phyloP scores from a whole-genome alignment of 208 protist genomes.

The Trichomonas gallinae region DNA sequence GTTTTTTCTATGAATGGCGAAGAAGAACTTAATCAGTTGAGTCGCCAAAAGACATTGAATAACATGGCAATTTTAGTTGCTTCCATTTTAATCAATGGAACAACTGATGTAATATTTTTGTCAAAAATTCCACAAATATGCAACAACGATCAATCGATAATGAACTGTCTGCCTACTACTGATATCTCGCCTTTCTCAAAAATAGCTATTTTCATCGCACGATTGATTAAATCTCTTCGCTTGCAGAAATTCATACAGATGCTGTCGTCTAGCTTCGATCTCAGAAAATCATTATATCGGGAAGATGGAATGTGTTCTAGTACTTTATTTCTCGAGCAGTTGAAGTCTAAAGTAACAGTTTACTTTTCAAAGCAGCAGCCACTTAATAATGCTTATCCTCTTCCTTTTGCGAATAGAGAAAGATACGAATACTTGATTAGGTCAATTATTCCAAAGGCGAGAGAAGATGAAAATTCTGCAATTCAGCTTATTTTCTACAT shows the following conservation, averaged over 20 bases:
- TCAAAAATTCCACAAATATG: not conserved
- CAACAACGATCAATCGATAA: not conserved
- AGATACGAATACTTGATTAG: not conserved
- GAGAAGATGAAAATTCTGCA: not conserved
- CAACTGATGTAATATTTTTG: not conserved
- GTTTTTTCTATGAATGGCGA: not conserved
- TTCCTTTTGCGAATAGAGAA: not conserved
- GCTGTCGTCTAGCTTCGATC: not conserved
- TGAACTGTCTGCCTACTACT: not conserved
- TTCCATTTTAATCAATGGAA: not conserved
- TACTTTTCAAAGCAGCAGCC: not conserved
- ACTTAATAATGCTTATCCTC: not conserved
- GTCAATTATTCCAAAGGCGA: not conserved
- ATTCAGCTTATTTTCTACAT: not conserved
- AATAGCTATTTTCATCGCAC: not conserved
- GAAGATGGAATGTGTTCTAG: not conserved
- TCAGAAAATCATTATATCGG: not conserved
- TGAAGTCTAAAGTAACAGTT: not conserved
- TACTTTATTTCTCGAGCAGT: not conserved
- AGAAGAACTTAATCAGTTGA: not conserved
- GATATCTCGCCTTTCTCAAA: not conserved
- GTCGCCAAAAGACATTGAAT: not conserved
- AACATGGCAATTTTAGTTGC: not conserved
- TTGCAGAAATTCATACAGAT: not conserved
- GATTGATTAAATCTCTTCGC: not conserved